Conservation (phyloP, 2,329 filamentous ascomycete genomes). For the Didymella arachidicola region DNA sequence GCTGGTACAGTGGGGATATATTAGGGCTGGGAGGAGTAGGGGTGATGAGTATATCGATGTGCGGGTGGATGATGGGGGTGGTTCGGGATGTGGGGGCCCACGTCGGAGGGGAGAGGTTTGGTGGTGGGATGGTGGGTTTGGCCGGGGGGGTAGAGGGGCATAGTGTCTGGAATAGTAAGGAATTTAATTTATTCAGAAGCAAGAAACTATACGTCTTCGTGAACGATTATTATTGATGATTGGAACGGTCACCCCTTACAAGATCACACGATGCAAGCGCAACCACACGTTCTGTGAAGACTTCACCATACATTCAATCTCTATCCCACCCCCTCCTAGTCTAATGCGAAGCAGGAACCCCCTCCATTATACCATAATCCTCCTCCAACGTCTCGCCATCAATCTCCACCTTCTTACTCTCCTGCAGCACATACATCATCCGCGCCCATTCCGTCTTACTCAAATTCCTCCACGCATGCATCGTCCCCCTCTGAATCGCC, state of each 20-base stretch:
- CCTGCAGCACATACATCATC: constrained; percentile 46
- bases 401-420: constrained; percentile 37
- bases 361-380: constrained; percentile 43
- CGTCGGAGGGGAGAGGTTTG: not conserved
- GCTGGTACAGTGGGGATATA: constrained; percentile 29
- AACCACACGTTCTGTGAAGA: not conserved
- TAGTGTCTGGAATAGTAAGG: not conserved
- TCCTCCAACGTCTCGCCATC: constrained; percentile 36
- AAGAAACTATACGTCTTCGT: not conserved
- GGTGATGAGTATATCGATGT: not conserved
- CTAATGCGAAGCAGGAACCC: constrained; percentile 41
- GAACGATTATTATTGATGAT: too few relatives aligned
- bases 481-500: constrained; percentile 49
- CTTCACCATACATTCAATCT: not conserved
- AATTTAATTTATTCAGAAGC: not conserved
- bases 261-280: not conserved
- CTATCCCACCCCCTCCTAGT: not conserved
- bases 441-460: constrained; percentile 39
- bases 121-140: not conserved
- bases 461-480: constrained; percentile 50
- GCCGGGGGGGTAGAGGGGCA: not conserved
- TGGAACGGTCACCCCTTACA: not conserved
- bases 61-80: not conserved
- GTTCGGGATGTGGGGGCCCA: not conserved
- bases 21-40: not conserved